Percentiles rank a stretch among this genome's conserved stretches.
These are phyloP conservation scores for Fusarium nematophilum DNA, from an alignment of 2,329 filamentous ascomycete species.

Conservation along the genomic window DNA sequence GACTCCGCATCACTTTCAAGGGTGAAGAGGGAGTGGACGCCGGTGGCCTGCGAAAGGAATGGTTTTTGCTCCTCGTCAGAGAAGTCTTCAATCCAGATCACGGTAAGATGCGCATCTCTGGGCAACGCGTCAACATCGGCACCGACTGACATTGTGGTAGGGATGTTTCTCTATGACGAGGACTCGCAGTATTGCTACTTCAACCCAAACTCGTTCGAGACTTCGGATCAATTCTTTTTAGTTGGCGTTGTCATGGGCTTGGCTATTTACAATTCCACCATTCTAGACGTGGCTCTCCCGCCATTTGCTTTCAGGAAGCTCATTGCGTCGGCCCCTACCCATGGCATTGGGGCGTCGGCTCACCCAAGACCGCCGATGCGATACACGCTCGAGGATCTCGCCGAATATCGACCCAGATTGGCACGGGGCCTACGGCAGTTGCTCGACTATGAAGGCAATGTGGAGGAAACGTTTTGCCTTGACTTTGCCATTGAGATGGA, in stretches of 20 bases:
- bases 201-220: slow-evolving; percentile 89
- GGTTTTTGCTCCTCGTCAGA: slow-evolving; percentile 88
- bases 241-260: slow-evolving; percentile 89
- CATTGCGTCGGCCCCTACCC: slow-evolving; percentile 77
- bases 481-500: slow-evolving; percentile 85
- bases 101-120: slow-evolving; percentile 64
- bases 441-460: slow-evolving; percentile 85
- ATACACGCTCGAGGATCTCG: slow-evolving; percentile 83
- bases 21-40: slow-evolving; percentile 94
- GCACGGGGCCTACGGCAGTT: slow-evolving; percentile 81
- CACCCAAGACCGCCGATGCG: slow-evolving; percentile 72
- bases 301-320: slow-evolving; percentile 92
- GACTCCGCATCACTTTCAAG: slow-evolving; percentile 83
- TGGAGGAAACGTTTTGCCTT: slow-evolving; percentile 81
- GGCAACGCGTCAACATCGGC: background rate
- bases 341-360: slow-evolving; percentile 63
- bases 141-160: slow-evolving; percentile 55
- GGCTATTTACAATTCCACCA: slow-evolving; percentile 95
- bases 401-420: slow-evolving; percentile 81
- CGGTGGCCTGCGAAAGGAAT: slow-evolving; percentile 90
- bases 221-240: slow-evolving; percentile 90
- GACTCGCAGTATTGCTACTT: slow-evolving; percentile 94
- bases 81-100: slow-evolving; percentile 93
- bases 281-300: slow-evolving; percentile 87
- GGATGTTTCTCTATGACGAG: slow-evolving; percentile 93